Evolutionary conservation across 2,329 filamentous ascomycete species (phyloP), one percentile per base, ranked within the genome.

Genomic region (Fusarium fracticaudum): DNA sequence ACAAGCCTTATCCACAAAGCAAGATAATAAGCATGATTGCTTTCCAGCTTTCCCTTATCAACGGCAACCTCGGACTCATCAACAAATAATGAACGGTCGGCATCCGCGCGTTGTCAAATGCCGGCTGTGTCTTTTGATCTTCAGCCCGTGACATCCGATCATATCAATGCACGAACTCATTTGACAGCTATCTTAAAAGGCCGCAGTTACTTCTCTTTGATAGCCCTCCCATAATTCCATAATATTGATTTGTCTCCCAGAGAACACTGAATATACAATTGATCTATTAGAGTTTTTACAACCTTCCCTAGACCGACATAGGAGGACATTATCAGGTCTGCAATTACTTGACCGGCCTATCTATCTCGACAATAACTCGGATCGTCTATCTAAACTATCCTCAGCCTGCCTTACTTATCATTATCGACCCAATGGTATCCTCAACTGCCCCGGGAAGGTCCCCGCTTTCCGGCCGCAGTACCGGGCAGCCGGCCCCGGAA

Each of bases 101-200:
- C 55, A 51, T 61, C 67, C 69, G 57, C 57, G 38, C 40, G 47
- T 26, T 47, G 43, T 64, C 48, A 62, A 69, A 62, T 59, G 60
- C 69, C 66, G 64, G 59, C 53, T 38, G 54, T 55, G 69, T 54
- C 55, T 44, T 71, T 64, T 60, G 66, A 67, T 68, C 51, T 64
- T 63, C 64, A 64, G 66, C 66, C 72, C 72, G 73, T 75, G 73
- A 72, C 74, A 68, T 71, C 73, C 64, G 69, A 64, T 40, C 54
- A 65, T 51, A 67, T 62, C 57, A 44, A 69, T 72, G 66, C 68
- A 64, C 33, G 18, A 51, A 45, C 47, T 45, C 37, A 50, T 38
- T 55, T 38, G 43, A 48, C 24, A 59, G 55, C 57, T 73, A 53
- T 62, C 60, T 71, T 50, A 76, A 70, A 75, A 55, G 53, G 45